phyloP scores from a whole-genome alignment of 495 filamentous ascomycete genomes.

The Neurospora sublineolata region DNA sequence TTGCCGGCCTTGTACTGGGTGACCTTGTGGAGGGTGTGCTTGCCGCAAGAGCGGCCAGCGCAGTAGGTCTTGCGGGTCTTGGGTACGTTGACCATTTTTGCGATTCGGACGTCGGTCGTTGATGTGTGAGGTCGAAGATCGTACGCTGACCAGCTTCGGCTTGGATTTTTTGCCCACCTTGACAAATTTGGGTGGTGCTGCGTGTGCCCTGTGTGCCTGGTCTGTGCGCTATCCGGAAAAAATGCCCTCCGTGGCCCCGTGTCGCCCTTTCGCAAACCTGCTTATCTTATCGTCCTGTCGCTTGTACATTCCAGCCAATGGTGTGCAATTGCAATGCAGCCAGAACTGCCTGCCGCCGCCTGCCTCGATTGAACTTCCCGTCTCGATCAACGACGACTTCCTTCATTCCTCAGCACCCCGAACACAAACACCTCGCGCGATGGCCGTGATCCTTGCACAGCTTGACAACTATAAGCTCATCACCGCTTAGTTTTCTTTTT shows the following conservation, averaged over 20 bases:
- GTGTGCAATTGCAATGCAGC: background rate
- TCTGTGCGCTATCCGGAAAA: background rate
- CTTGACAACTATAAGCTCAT: background rate
- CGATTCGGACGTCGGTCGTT: slow-evolving; percentile 20
- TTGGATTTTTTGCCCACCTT: slow-evolving; percentile 17
- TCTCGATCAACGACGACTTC: background rate
- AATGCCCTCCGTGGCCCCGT: background rate
- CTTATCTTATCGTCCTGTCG: background rate
- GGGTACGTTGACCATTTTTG: slow-evolving; percentile 34
- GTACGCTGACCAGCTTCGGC: slow-evolving; percentile 17
- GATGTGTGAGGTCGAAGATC: slow-evolving; percentile 17
- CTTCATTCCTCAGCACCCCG: background rate
- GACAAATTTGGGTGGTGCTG: slow-evolving; percentile 23
- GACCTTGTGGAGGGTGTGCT: slow-evolving; percentile 90
- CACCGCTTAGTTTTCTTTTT: background rate
- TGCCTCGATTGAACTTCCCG: background rate
- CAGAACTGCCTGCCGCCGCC: background rate
- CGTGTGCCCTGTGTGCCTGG: slow-evolving; percentile 12
- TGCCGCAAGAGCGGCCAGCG: slow-evolving; percentile 89
- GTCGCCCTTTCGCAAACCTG: background rate
- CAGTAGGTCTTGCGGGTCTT: slow-evolving; percentile 51
- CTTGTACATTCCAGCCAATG: background rate
- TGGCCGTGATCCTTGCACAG: background rate
- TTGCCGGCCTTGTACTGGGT: slow-evolving; percentile 82
- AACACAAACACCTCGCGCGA: background rate